Base-by-base conservation (phyloP, 2,329 filamentous ascomycete genomes). In the Sporothrix schenckii region DNA sequence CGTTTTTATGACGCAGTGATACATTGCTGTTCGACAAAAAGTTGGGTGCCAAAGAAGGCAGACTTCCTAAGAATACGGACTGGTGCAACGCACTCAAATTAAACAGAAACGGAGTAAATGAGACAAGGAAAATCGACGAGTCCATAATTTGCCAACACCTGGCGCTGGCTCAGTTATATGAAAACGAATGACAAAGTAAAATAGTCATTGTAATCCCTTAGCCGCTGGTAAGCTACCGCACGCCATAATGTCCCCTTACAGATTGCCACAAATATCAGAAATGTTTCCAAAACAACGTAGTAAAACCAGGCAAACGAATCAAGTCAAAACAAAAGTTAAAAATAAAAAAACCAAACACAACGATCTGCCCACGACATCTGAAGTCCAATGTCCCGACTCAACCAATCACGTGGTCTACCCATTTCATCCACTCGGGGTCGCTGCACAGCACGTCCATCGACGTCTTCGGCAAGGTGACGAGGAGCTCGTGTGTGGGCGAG, bases 381-480 rank as follows among this genome's bases (percentile, higher is more conserved):
- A 24, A 34, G 61, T 7, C 52, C 27, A 4, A 11, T 44, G n/a
- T 53, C 21, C 11, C 56, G 2, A n/a, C n/a, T 67, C 47, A 75
- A 2, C 71, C 72, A 63, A 75, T 66, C 3, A 74, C 72, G 2
- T 65, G 68, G 27, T 78, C 74, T 0, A 78, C 75, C 77, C 78
- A 80, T 19, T 63, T 66, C 73, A 74, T 77, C 74, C 76, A 80
- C 5, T 67, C 71, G 1, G 66, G 16, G 69, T 79, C 74, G n/a
- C 58, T 11, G 67, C 74, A 73, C 24, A 80, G 72, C 4, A 72
- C 39, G 7, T 72, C 72, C 76, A 80, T 80, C 4, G 78, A 77
- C 5, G 70, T 72, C 34, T 70, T 41, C 0, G 79, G 77, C 66
- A 80, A 73, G 16, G 76, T 79, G 6, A 80, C 71, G 13, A 80